Base-by-base conservation (phyloP, 768 basidiomycete species). In the Serendipita vermifera region DNA sequence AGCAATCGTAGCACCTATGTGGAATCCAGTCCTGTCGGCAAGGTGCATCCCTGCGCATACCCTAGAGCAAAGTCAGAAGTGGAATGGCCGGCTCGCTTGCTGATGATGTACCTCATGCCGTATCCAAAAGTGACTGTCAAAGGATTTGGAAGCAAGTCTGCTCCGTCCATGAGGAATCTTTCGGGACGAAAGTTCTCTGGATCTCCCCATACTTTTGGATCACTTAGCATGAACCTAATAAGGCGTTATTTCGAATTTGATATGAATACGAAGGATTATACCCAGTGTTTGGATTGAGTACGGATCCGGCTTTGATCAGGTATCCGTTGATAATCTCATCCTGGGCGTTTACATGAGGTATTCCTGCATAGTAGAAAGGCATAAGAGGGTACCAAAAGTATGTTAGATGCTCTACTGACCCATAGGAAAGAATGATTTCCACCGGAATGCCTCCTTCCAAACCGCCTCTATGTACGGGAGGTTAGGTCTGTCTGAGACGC, bases 201-300 rank as follows among this genome's bases (percentile, higher is more conserved):
- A 17, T 65, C 54, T 11, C 59, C 39, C 38, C 66, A 67, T 1
- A 58, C 41, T 2, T 53, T 55, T 24, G 64, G 62, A 38, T 69
- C 59, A 11, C 59, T 61, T 27, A 60, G 56, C 60, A 68, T 67
- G 11, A 60, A 51, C n/a, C 53, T 67, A 67, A 40, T 29, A 5
- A 35, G 48, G 33, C 24, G 29, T 20, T 17, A 22, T 36, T 26
- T 14, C n/a, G 22, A 5, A 53, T 36, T 59, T 5, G 15, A n/a
- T n/a, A n/a, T n/a, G 31, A 14, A 55, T 35, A n/a, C n/a, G 22
- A 17, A 5, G 5, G 22, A 9, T 38, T 31, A 17, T 29, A 65
- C 67, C 60, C 11, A 59, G n/a, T 38, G 58, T 68, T 68, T 3
- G 62, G 59, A 20, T 67, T 62, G 20, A 68, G 53, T 1, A 66